Percentiles rank a stretch among this genome's conserved stretches.
These are phyloP conservation scores for Tylopilus vinaceipallidus DNA, from an alignment of 768 basidiomycete genomes.

Conservation along the genomic window DNA sequence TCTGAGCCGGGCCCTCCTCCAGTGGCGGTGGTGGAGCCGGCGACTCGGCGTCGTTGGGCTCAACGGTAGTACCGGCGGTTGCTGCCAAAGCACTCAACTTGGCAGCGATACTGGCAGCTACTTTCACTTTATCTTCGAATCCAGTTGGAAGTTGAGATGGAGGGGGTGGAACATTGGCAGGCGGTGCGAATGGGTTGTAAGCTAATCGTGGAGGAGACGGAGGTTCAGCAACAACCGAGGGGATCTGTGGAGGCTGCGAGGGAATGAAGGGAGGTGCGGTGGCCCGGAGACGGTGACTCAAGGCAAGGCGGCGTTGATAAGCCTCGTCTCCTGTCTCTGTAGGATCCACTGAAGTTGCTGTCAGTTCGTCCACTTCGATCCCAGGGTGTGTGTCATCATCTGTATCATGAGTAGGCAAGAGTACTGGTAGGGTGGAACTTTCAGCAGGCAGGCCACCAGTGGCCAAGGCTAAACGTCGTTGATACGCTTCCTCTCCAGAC, in stretches of 20 bases:
- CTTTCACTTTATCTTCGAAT: constrained; percentile 68
- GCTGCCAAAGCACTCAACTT: constrained; percentile 58
- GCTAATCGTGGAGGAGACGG: constrained; percentile 55
- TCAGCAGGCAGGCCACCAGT: constrained; percentile 22
- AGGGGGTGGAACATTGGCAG: constrained; percentile 58
- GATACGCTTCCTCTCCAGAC: constrained; percentile 80
- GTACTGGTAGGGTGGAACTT: constrained; percentile 23
- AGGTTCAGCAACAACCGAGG: constrained; percentile 18
- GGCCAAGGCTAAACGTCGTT: constrained; percentile 71
- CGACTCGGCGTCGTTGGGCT: constrained; percentile 26
- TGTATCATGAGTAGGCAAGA: constrained; percentile 17
- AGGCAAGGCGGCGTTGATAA: constrained; percentile 58
- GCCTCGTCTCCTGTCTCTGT: constrained; percentile 65
- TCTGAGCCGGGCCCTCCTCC: constrained; percentile 26
- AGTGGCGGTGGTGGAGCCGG: constrained; percentile 28
- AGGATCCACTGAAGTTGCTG: constrained; percentile 1
- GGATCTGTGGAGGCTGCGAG: constrained; percentile 21
- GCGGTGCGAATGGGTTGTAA: constrained; percentile 70
- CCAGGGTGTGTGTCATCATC: constrained; percentile 17
- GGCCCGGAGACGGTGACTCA: constrained; percentile 43
- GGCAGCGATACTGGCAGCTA: constrained; percentile 82
- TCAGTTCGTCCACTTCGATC: constrained; percentile 3
- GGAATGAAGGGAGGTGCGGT: constrained; percentile 30
- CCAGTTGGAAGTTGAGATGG: constrained; percentile 42
- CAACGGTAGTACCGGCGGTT: constrained; percentile 16